Evolutionary conservation across 768 basidiomycete species (phyloP).

Genomic region (Leccinum fibrillosum): DNA sequence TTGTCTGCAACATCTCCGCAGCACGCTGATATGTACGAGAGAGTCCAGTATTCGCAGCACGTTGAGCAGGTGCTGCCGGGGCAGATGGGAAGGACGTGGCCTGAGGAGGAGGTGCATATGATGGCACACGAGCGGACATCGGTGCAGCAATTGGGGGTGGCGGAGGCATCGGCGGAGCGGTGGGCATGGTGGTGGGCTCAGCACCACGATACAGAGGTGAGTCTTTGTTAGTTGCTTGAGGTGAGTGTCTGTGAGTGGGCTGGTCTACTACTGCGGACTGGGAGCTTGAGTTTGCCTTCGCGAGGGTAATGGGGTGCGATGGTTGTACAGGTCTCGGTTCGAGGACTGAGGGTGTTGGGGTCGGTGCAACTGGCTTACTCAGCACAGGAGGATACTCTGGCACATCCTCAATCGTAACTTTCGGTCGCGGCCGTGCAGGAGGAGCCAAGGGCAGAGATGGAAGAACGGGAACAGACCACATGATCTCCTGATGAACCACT

Average conservation of each 20-base stretch:
- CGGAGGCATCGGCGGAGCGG: conserved; percentile 21
- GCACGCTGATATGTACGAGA: conserved; percentile 26
- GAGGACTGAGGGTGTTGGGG: conserved; percentile 4
- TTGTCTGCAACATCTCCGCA: conserved; percentile 21
- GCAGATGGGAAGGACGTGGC: conserved; percentile 6
- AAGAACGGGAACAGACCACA: conserved; percentile 2
- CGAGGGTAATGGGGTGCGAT: conserved; percentile 2
- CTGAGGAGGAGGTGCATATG: conserved; percentile 25
- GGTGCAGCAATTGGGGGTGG: conserved; percentile 8
- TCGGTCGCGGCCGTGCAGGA: conserved; percentile 18
- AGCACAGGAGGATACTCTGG: conserved; percentile 20
- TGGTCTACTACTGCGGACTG: conserved; percentile 11
- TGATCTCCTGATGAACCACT: conserved; percentile 11
- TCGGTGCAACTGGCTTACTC: conserved; percentile 8
- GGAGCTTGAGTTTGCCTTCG: conserved; percentile 1
- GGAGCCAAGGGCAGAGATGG: conserved; percentile 10
- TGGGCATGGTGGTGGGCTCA: conserved; percentile 5
- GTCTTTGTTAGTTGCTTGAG: conserved; percentile 23
- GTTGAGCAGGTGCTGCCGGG: conserved; percentile 16
- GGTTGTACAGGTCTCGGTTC: conserved; percentile 8
- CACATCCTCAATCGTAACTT: conserved; percentile 29
- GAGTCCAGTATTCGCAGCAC: conserved; percentile 10
- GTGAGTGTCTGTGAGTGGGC: conserved; percentile 14
- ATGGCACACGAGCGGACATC: conserved; percentile 14
- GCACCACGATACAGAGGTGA: conserved; percentile 5